Percentiles rank a stretch among this genome's conserved stretches.
Evolutionary conservation across 495 filamentous ascomycete species (phyloP).

Genomic region (Friedmanniomyces simplex): DNA sequence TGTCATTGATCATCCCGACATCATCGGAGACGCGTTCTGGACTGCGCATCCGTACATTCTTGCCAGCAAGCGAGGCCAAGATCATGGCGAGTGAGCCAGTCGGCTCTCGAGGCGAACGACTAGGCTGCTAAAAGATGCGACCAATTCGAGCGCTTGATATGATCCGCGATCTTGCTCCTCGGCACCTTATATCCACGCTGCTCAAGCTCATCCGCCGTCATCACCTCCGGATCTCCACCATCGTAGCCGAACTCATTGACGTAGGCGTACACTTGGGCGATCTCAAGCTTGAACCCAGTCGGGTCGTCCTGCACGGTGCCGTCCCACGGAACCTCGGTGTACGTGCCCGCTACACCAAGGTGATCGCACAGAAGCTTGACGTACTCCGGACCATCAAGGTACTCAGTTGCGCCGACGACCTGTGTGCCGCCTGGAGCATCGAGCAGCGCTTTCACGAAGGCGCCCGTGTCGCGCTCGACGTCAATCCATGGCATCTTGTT

Average conservation of each 20-base stretch:
- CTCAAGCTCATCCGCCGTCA: background rate
- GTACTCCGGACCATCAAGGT: background rate
- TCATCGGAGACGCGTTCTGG: slow-evolving; percentile 95
- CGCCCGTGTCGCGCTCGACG: background rate
- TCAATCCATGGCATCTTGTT: background rate
- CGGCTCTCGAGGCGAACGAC: background rate
- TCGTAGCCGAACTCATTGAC: slow-evolving; percentile 6
- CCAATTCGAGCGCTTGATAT: slow-evolving; percentile 1
- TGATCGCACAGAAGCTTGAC: background rate
- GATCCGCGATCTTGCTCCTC: background rate
- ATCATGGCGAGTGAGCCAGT: background rate
- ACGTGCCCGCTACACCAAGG: too few species aligned
- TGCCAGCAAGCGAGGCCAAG: slow-evolving; percentile 42
- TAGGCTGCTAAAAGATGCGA: background rate
- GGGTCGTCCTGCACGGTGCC: background rate
- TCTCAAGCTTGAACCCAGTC: background rate
- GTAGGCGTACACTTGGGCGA: background rate
- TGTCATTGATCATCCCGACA: slow-evolving; percentile 73
- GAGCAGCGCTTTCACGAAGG: background rate
- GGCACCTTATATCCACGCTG: background rate
- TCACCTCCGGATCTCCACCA: slow-evolving; percentile 8
- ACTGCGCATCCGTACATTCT: slow-evolving; percentile 74
- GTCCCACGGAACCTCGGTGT: background rate
- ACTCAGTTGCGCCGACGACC: background rate
- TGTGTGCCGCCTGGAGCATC: background rate